Conservation (phyloP, 2,329 filamentous ascomycete species). For the Neopestalotiopsis sp. region DNA sequence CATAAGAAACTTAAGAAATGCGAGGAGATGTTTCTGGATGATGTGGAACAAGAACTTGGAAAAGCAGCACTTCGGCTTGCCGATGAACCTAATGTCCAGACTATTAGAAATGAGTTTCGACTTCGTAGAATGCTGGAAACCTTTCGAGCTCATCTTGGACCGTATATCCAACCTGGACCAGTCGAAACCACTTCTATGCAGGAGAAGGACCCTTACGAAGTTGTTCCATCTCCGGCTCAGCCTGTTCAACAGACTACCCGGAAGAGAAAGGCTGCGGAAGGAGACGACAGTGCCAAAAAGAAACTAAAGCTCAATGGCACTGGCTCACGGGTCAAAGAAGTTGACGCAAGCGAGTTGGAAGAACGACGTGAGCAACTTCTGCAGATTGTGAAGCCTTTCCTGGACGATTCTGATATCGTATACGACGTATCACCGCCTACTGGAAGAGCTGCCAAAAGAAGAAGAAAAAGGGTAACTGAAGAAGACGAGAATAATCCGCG, state of each 20-base stretch:
- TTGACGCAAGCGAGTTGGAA: not conserved
- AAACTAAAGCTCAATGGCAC: not conserved
- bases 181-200: not conserved
- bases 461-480: not conserved
- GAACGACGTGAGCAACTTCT: not conserved
- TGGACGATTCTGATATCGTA: not conserved
- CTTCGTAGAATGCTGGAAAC: not conserved
- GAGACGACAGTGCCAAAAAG: not conserved
- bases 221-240: not conserved
- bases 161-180: not conserved
- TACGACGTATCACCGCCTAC: not conserved
- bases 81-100: not conserved
- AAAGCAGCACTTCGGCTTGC: not conserved
- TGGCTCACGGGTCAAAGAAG: not conserved
- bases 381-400: not conserved
- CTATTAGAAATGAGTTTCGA: not conserved
- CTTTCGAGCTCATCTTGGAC: constrained; percentile 1
- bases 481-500: not conserved
- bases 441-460: not conserved
- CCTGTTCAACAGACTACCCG: not conserved
- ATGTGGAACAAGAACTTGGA: not conserved
- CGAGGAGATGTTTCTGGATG: not conserved
- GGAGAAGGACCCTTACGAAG: not conserved
- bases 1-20: not conserved
- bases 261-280: not conserved